A percentile compares a stretch with the other conserved stretches of the same genome.
These are phyloP conservation scores for Mycena belliarum DNA, from an alignment of 768 basidiomycete species.

Conservation along the genomic window DNA sequence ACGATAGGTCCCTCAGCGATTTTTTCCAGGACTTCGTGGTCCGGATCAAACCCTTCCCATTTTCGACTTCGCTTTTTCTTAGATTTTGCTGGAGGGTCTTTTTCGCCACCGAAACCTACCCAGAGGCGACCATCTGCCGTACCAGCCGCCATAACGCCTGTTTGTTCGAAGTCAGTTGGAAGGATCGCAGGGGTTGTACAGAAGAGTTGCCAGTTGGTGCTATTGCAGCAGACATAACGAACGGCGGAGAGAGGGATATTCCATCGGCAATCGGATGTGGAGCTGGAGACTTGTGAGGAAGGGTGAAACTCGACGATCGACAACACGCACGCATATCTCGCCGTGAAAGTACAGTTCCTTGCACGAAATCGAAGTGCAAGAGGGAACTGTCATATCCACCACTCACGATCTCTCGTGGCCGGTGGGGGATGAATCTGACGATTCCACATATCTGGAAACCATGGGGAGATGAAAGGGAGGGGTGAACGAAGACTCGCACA, in stretches of 20 bases:
- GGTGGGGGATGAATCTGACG: conserved; percentile 69
- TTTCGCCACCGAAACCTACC: conserved; percentile 71
- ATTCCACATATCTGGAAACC: conserved; percentile 64
- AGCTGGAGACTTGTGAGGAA: conserved; percentile 31
- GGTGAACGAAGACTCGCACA: conserved; percentile 41
- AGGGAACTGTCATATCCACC: conserved; percentile 75
- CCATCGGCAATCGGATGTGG: conserved; percentile 42
- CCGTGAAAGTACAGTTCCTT: conserved; percentile 57
- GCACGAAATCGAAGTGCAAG: conserved; percentile 65
- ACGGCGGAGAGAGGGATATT: conserved; percentile 71
- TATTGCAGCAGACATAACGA: conserved; percentile 64
- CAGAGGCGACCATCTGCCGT: conserved; percentile 77
- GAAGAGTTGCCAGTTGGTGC: conserved; percentile 61
- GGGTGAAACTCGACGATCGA: not conserved
- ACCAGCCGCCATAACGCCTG: conserved; percentile 63
- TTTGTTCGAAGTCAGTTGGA: no score
- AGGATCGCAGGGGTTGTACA: no score
- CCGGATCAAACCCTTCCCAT: conserved; percentile 68
- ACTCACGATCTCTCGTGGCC: conserved; percentile 72
- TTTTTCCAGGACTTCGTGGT: conserved; percentile 46
- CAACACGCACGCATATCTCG: conserved; percentile 53
- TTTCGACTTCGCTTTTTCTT: conserved; percentile 56
- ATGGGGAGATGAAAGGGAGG: not conserved
- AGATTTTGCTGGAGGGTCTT: conserved; percentile 26
- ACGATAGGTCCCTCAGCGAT: conserved; percentile 77